Percentiles rank a stretch among this genome's conserved stretches.
phyloP scores from a whole-genome alignment of 2,329 filamentous ascomycete genomes.

The Exophiala xenobiotica region DNA sequence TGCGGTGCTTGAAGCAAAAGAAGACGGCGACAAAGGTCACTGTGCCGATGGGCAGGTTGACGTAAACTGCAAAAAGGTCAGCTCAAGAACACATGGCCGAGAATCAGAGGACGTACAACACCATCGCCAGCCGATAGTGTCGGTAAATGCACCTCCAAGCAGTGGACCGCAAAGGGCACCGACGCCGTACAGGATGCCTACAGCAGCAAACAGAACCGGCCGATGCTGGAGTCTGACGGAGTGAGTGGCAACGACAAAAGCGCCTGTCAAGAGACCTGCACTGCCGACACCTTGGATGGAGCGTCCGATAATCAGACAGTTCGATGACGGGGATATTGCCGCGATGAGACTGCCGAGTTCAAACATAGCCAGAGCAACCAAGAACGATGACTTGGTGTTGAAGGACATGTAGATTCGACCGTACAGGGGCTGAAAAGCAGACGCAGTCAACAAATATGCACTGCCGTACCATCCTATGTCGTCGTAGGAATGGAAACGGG shows the following conservation, averaged over 20 bases:
- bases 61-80: conserved; percentile 29
- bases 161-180: conserved; percentile 36
- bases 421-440: conserved; percentile 24
- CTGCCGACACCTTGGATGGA: conserved; percentile 36
- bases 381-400: conserved; percentile 30
- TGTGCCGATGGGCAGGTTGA: conserved; percentile 40
- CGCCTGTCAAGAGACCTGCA: conserved; percentile 40
- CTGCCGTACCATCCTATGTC: conserved; percentile 33
- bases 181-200: conserved; percentile 31
- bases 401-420: conserved; percentile 26
- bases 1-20: conserved; percentile 14
- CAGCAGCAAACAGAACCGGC: conserved; percentile 38
- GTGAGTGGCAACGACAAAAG: conserved; percentile 42
- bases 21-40: conserved; percentile 35
- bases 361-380: conserved; percentile 34
- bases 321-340: conserved; percentile 31
- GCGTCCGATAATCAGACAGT: conserved; percentile 34
- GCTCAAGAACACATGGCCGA: neutral
- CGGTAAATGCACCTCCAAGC: conserved; percentile 39
- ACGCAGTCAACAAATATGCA: conserved; percentile 28
- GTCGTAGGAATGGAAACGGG: conserved; percentile 25
- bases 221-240: conserved; percentile 36
- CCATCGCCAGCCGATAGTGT: conserved; percentile 31
- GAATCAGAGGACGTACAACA: conserved; percentile 31
- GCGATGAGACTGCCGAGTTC: conserved; percentile 34